phyloP scores from a whole-genome alignment of 108 stramenopile genomes.

The Phaeodactylum tricornutum region DNA sequence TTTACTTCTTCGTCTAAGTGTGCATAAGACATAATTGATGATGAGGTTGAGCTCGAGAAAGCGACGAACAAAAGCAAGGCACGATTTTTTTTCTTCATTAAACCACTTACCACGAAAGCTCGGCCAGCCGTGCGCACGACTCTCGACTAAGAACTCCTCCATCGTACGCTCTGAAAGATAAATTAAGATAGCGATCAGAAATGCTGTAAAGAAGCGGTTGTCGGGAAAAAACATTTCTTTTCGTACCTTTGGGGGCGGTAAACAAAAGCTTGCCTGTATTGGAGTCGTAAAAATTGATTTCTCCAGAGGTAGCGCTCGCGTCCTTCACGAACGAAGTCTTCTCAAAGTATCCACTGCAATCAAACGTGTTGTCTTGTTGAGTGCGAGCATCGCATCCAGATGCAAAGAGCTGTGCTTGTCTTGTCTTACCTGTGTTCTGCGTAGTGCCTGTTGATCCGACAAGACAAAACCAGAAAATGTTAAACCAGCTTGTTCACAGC shows the following conservation, averaged over 20 bases:
- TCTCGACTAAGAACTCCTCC: constrained; percentile 69
- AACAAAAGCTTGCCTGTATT: constrained; percentile 77
- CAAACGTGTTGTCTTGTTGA: neutral
- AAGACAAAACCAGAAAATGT: neutral
- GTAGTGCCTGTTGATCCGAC: constrained; percentile 1
- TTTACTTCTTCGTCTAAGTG: constrained; percentile 22
- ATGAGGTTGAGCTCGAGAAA: neutral
- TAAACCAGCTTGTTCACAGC: neutral
- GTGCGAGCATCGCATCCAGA: neutral
- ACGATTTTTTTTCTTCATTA: too few species aligned
- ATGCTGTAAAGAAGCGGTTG: too few species aligned
- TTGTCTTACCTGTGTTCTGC: constrained; percentile 9
- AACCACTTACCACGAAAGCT: constrained; percentile 68
- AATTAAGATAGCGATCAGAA: too few species aligned
- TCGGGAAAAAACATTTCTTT: too few species aligned
- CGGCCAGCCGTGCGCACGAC: constrained; percentile 71
- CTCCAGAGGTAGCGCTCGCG: constrained; percentile 19
- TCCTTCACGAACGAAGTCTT: constrained; percentile 38
- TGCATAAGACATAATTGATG: neutral
- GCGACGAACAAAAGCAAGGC: neutral
- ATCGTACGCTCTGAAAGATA: too few species aligned
- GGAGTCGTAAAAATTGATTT: constrained; percentile 74
- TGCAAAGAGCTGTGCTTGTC: neutral
- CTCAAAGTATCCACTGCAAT: constrained; percentile 27
- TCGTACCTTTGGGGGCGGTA: constrained; percentile 62